Percentiles rank a stretch among this genome's conserved stretches.
Conservation (phyloP, 169 alveolate genomes). For the Eimeria nieschulzi region DNA sequence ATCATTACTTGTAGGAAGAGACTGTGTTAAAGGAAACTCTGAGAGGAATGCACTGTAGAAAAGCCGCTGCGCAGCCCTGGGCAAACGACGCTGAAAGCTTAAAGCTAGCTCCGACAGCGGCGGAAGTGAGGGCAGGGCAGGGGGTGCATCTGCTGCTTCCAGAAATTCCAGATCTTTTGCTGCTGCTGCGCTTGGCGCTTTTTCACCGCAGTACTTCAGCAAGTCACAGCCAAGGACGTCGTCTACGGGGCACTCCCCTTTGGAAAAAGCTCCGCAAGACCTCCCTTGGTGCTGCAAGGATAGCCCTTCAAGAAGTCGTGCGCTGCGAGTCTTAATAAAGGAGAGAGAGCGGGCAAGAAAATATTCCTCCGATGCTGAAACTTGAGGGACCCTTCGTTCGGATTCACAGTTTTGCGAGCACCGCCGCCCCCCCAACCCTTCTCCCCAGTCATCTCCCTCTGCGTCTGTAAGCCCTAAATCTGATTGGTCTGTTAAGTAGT, state of each 20-base stretch:
- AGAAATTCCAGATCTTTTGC: not conserved
- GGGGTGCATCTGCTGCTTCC: conserved; percentile 31
- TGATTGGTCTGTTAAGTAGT: conserved; percentile 69
- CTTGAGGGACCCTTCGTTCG: conserved; percentile 27
- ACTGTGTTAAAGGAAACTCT: conserved; percentile 39
- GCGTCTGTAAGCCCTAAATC: conserved; percentile 72
- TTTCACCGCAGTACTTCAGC: not conserved
- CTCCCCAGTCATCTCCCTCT: conserved; percentile 67
- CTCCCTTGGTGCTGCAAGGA: conserved; percentile 5
- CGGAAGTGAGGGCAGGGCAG: conserved; percentile 21
- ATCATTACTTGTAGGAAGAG: not conserved
- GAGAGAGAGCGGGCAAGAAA: conserved; percentile 46
- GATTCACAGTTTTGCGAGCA: conserved; percentile 52
- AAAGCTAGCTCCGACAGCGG: conserved; percentile 31
- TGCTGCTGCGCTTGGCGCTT: not conserved
- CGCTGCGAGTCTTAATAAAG: conserved; percentile 4
- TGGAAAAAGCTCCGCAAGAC: not conserved
- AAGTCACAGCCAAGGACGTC: not conserved
- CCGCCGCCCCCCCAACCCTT: conserved; percentile 34
- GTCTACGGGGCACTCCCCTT: not conserved
- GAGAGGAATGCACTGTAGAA: conserved; percentile 60
- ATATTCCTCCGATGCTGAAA: conserved; percentile 60
- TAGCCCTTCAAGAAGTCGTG: conserved; percentile 33
- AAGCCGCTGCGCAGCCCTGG: conserved; percentile 67
- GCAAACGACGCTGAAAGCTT: conserved; percentile 39